phyloP scores from a whole-genome alignment of 2,329 filamentous ascomycete genomes.

The Teratosphaeriaceae sp. region DNA sequence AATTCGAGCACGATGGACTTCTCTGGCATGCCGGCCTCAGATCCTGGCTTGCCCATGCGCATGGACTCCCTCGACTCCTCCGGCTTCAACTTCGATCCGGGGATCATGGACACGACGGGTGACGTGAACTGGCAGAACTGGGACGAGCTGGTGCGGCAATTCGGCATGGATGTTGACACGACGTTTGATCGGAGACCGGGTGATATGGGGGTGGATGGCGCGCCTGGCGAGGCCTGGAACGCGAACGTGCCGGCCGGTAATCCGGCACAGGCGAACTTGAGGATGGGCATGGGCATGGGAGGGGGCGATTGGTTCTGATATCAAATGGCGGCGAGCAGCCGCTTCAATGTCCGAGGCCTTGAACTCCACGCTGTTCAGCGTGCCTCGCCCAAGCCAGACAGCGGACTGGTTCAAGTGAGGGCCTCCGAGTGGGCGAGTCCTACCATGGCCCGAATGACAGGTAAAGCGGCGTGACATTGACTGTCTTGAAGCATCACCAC shows the following conservation, averaged over 20 bases:
- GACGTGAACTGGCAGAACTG: slow-evolving; percentile 43
- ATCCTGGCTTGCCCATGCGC: slow-evolving; percentile 1
- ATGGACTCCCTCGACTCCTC: slow-evolving; percentile 22
- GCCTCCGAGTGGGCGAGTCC: too few species aligned
- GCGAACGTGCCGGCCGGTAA: background rate
- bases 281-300: slow-evolving; percentile 23
- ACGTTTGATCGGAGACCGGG: slow-evolving; percentile 10
- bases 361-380: too few species aligned
- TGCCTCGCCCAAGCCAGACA: too few species aligned
- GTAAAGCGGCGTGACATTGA: too few species aligned
- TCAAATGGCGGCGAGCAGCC: too few species aligned
- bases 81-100: slow-evolving; percentile 16
- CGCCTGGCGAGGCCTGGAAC: background rate
- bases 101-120: slow-evolving; percentile 31
- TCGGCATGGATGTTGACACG: slow-evolving; percentile 36
- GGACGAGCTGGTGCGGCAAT: slow-evolving; percentile 43
- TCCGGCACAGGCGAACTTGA: slow-evolving; percentile 15
- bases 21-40: background rate
- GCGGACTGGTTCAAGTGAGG: too few species aligned
- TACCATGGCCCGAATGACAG: too few species aligned
- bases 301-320: slow-evolving; percentile 23
- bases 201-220: slow-evolving; percentile 2
- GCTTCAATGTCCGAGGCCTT: too few species aligned
- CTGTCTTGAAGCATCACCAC: too few species aligned
- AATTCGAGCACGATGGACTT: background rate